Evolutionary conservation across 2,329 filamentous ascomycete species (phyloP).

Genomic region (Cladosporium sp.): DNA sequence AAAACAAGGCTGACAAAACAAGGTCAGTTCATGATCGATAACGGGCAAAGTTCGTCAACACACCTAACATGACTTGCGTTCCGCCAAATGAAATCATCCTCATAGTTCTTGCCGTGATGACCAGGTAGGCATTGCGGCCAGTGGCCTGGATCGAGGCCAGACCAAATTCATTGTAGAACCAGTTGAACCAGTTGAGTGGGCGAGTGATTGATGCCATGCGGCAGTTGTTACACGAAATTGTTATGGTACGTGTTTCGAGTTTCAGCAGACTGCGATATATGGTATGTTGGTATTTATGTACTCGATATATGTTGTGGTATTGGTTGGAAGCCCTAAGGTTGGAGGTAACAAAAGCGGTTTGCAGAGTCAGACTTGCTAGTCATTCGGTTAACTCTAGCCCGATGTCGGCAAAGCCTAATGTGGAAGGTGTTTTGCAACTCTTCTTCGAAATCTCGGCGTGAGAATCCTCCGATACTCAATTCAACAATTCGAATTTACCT

Average conservation of each 20-base stretch:
- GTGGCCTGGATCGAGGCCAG: slow-evolving; percentile 34
- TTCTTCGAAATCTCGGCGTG: neutral
- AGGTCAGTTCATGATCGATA: neutral
- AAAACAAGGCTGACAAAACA: slow-evolving; percentile 33
- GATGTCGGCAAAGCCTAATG: neutral
- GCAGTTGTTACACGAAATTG: slow-evolving; percentile 2
- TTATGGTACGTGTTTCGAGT: neutral
- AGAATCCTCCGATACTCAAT: neutral
- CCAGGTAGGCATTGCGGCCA: slow-evolving; percentile 51
- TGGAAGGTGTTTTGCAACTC: neutral
- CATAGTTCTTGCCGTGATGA: slow-evolving; percentile 52
- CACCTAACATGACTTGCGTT: slow-evolving; percentile 33
- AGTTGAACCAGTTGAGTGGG: slow-evolving; percentile 34
- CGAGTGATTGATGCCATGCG: slow-evolving; percentile 26
- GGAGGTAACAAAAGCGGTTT: neutral
- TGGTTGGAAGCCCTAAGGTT: neutral
- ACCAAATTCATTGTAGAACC: slow-evolving; percentile 38
- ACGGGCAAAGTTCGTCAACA: neutral
- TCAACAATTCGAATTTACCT: neutral
- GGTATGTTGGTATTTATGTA: neutral
- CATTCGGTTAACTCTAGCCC: neutral
- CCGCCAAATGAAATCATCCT: slow-evolving; percentile 39
- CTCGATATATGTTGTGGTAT: neutral
- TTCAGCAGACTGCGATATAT: neutral
- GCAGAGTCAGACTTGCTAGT: slow-evolving; percentile 9